Evolutionary conservation across 2,329 filamentous ascomycete species (phyloP).

Genomic region (Neodidymelliopsis sp.): DNA sequence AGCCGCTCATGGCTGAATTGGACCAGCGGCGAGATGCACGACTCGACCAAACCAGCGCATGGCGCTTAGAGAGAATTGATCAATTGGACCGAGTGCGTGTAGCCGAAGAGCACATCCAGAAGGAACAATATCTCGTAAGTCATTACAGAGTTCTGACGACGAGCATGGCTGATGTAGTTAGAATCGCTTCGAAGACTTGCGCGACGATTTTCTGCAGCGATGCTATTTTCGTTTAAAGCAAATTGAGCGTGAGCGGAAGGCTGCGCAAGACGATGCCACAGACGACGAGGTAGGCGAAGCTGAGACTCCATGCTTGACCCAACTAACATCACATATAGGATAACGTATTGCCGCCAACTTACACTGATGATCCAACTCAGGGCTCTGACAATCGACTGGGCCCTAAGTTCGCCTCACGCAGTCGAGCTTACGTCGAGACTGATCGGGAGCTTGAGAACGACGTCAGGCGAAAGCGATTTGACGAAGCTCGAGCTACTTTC

Average conservation of each 20-base stretch:
- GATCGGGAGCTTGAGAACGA: conserved; percentile 47
- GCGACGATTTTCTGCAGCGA: conserved; percentile 45
- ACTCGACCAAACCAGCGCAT: conserved; percentile 48
- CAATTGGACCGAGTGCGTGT: conserved; percentile 46
- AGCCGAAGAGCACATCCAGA: conserved; percentile 46
- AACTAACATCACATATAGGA: conserved; percentile 31
- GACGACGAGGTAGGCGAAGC: conserved; percentile 49
- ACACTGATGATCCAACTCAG: conserved; percentile 35
- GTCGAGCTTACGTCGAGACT: conserved; percentile 50
- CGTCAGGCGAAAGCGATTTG: conserved; percentile 33
- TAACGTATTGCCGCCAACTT: conserved; percentile 44
- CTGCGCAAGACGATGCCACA: conserved; percentile 47
- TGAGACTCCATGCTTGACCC: neutral
- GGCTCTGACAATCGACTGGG: conserved; percentile 37
- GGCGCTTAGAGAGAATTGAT: conserved; percentile 47
- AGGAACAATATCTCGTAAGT: conserved; percentile 48
- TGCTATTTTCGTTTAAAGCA: conserved; percentile 50
- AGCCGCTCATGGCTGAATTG: conserved; percentile 61
- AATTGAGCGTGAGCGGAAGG: conserved; percentile 46
- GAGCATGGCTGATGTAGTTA: conserved; percentile 23
- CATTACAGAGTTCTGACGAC: neutral
- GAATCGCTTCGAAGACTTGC: conserved; percentile 44
- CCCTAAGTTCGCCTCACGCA: conserved; percentile 51
- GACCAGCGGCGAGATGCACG: conserved; percentile 54
- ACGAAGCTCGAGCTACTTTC: conserved; percentile 31